phyloP scores from a whole-genome alignment of 2,329 filamentous ascomycete genomes.

The Colletotrichum chrysophilum region DNA sequence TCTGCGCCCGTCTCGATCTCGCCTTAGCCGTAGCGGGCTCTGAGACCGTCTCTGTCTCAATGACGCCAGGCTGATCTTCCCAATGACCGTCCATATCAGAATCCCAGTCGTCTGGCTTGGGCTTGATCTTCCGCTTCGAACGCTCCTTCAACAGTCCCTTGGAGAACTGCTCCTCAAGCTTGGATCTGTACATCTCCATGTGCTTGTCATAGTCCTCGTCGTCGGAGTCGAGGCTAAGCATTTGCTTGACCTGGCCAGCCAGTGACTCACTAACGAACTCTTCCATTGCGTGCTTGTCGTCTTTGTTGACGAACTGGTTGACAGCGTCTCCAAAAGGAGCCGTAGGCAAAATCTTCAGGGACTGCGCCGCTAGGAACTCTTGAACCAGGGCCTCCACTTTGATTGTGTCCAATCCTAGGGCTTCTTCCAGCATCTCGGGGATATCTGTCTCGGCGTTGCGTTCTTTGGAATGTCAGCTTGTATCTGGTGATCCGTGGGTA shows the following conservation, averaged over 20 bases:
- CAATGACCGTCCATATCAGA: slow-evolving; percentile 87
- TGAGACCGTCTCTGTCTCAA: slow-evolving; percentile 49
- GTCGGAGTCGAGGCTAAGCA: slow-evolving; percentile 69
- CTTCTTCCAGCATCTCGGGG: slow-evolving; percentile 68
- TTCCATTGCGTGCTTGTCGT: slow-evolving; percentile 92
- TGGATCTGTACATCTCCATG: slow-evolving; percentile 75
- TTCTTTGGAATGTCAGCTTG: slow-evolving; percentile 22
- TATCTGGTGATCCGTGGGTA: neutral
- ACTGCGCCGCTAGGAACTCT: slow-evolving; percentile 86
- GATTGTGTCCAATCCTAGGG: slow-evolving; percentile 73
- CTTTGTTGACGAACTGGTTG: slow-evolving; percentile 90
- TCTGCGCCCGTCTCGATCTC: slow-evolving; percentile 20
- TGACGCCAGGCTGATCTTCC: slow-evolving; percentile 77
- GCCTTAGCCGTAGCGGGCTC: slow-evolving; percentile 31
- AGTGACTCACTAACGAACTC: slow-evolving; percentile 77
- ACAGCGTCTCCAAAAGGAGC: slow-evolving; percentile 94
- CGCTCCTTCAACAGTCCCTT: slow-evolving; percentile 62
- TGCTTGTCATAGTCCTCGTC: slow-evolving; percentile 74
- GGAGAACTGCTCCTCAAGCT: slow-evolving; percentile 74
- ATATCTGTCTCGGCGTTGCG: slow-evolving; percentile 59
- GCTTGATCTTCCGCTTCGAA: slow-evolving; percentile 65
- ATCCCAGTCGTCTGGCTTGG: slow-evolving; percentile 83
- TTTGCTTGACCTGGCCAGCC: slow-evolving; percentile 71
- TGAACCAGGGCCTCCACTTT: slow-evolving; percentile 89
- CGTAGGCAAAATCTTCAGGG: slow-evolving; percentile 89